phyloP scores from a whole-genome alignment of 1,284 basidiomycete genomes.

The Cryptococcus sp. region DNA sequence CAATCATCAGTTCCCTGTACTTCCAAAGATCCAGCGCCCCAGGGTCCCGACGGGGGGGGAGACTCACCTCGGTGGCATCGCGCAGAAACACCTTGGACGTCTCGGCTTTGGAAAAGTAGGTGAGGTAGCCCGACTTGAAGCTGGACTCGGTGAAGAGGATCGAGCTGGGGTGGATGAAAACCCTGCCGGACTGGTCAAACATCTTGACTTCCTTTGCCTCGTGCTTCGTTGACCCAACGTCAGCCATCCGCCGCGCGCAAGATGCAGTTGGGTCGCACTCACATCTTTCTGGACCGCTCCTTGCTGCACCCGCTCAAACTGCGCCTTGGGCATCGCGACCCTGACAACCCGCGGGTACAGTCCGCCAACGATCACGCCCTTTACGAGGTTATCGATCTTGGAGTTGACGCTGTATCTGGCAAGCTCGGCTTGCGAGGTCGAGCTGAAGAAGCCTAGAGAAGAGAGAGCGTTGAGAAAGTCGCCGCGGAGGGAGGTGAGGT shows the following conservation, averaged over 20 bases:
- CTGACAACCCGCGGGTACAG: constrained; percentile 75
- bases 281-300: constrained; percentile 73
- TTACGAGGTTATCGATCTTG: constrained; percentile 67
- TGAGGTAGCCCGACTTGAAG: constrained; percentile 74
- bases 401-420: constrained; percentile 56
- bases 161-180: constrained; percentile 69
- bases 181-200: constrained; percentile 57
- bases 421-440: constrained; percentile 48
- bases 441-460: constrained; percentile 66
- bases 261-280: constrained; percentile 3
- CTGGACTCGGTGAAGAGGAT: constrained; percentile 68
- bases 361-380: constrained; percentile 75
- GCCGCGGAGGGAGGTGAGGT: constrained; percentile 71
- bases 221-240: constrained; percentile 49
- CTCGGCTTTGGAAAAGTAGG: constrained; percentile 77
- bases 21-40: too few relatives aligned
- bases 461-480: constrained; percentile 73
- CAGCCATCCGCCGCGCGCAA: neutral
- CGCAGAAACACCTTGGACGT: constrained; percentile 83
- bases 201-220: constrained; percentile 76
- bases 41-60: neutral
- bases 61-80: constrained; percentile 76
- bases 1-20: neutral
- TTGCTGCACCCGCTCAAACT: constrained; percentile 75
- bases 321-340: constrained; percentile 69